Base-by-base conservation (phyloP, 352 stramenopile species). In the Globisporangium abappressorium region DNA sequence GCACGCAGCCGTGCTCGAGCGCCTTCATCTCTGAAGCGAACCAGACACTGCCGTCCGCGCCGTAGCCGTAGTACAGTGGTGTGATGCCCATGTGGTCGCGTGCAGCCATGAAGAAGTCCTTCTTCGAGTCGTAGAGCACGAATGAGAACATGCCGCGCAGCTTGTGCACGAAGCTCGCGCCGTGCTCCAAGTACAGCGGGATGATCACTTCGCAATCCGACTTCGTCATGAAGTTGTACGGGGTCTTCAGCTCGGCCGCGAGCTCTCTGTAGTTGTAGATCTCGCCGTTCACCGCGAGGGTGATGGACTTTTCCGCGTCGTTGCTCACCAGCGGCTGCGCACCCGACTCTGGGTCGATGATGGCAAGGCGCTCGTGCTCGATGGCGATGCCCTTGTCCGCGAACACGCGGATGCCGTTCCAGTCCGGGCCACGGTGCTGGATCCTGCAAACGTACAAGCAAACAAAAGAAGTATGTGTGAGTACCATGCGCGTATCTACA, bases 191-290 rank as follows among this genome's bases (percentile, higher is more conserved):
- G 84, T 98, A 99, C 11, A 99, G 77, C 54, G 97, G 97, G 70
- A 99, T 95, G 80, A 99, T 98, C 11, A 99, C 85, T 73, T 99
- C 97, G 75, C 97, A 99, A 81, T 99, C 98, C 55, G 90, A 98
- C 70, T 98, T 97, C 65, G 97, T 99, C 53, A 92, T 69, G 66
- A 98, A 98, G 33, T 77, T 76, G 78, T 99, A 99, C n/a, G 94
- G 85, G 46, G 85, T 87, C 41, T 75, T 66, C 9, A 98, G 76
- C n/a, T 74, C 51, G 5, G 78, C 70, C 47, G 97, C 98, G 9
- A 99, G 77, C 74, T 99, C 90, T 76, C 97, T 96, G 87, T 99
- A 99, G 84, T 99, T 99, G 92, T 99, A 99, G 68, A 99, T 98
- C 83, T 99, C 98, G 57, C 98, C 97, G 80, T 99, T 99, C 46